phyloP scores from a whole-genome alignment of 345 rosid genomes.

The Bruguiera sexangula region DNA sequence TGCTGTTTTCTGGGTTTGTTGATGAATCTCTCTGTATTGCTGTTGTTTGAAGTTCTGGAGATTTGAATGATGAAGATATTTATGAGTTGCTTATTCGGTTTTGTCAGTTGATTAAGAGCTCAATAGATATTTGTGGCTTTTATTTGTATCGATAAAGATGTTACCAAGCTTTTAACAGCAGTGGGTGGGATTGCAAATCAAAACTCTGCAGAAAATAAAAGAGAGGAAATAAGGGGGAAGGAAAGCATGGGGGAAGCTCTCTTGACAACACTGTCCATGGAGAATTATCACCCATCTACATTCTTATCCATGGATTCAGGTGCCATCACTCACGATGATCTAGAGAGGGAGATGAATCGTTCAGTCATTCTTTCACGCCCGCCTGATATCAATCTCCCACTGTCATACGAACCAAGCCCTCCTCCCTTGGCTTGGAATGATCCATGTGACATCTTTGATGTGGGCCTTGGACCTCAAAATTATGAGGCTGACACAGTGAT shows the following conservation, averaged over 20 bases:
- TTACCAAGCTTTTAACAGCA: neutral
- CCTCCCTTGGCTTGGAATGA: conserved; percentile 56
- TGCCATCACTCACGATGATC: conserved; percentile 82
- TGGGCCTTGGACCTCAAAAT: conserved; percentile 66
- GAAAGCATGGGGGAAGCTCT: conserved; percentile 55
- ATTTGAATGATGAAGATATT: conserved; percentile 53
- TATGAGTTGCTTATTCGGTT: conserved; percentile 51
- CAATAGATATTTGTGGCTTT: neutral
- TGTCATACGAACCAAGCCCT: conserved; percentile 82
- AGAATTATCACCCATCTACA: conserved; percentile 92
- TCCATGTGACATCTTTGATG: conserved; percentile 73
- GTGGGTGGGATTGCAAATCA: conserved; percentile 6
- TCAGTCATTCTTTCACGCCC: conserved; percentile 74
- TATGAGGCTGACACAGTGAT: conserved; percentile 72
- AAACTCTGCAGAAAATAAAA: conserved; percentile 6
- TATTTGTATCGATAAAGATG: conserved; percentile 6
- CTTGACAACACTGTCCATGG: conserved; percentile 61
- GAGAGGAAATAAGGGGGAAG: conserved; percentile 12
- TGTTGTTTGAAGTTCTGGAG: conserved; percentile 18
- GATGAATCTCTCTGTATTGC: conserved; percentile 25
- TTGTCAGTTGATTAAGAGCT: conserved; percentile 52
- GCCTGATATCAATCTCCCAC: conserved; percentile 89
- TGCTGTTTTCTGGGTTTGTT: conserved; percentile 15
- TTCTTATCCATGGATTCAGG: conserved; percentile 93
- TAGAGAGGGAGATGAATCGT: conserved; percentile 86